Evolutionary conservation across 2,329 filamentous ascomycete species (phyloP), one percentile per base, ranked within the genome.

Genomic region (Colletotrichum sp.): DNA sequence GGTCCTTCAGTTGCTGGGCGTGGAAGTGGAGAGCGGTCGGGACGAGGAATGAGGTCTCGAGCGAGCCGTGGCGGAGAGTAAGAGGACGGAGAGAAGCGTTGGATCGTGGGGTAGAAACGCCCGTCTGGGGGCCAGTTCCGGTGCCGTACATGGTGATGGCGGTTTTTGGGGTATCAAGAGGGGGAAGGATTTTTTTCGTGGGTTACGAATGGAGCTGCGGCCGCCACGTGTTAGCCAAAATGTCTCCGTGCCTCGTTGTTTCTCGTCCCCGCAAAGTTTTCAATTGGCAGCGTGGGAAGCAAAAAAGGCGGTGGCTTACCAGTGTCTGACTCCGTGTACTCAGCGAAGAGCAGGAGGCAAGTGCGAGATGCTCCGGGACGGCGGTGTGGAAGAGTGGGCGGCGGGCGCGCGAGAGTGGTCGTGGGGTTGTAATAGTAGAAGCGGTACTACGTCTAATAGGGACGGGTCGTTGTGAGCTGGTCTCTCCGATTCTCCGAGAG

Each of bases 11-110:
- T 88, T 98, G 95, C 76, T 96, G 94, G 81, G 97, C 97, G 86
- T 97, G 96, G 89, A 97, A 99, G 87, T 99, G 97, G 78, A 98
- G 92, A 82, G 93, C 95, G 80, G 97, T 98, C 75, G 97, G 96
- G 83, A 99, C 94, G 82, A 98, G 93, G 85, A 99, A 97, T 70
- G 95, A 96, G 82, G 97, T 95, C 86, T 99, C 97, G 87, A 99
- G 96, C 71, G 95, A 95, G 84, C 97, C 97, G 87, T 99, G 97
- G 79, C 93, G 91, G 83, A 99, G 91, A 81, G 94, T 95, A 83
- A 99, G 92, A 78, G 97, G 96, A 80, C 97, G 95, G 79, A 98
- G 93, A 78, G 96, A 98, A 79, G 96, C 93, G 80, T 95, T 97
- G 73, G 96, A 98, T 87, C 97, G 94, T 81, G 97, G 97, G 80